Evolutionary conservation across 352 stramenopile species (phyloP).

Genomic region (Elongisporangium anandrum): DNA sequence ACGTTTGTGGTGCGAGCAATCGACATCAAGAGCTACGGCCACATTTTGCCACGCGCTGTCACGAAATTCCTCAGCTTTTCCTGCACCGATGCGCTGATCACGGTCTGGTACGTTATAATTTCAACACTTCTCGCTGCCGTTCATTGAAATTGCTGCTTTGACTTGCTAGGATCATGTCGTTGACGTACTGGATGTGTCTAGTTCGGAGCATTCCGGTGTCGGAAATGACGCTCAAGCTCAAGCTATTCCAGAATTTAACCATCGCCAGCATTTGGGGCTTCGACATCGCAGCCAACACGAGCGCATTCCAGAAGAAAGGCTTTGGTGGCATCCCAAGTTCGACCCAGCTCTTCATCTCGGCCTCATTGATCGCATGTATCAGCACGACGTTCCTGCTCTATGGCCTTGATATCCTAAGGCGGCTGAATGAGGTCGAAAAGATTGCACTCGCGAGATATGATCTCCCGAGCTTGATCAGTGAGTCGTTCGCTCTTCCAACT

Average conservation of each 20-base stretch:
- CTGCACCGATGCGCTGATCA: slow-evolving; percentile 58
- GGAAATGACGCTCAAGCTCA: slow-evolving; percentile 18
- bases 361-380: slow-evolving; percentile 14
- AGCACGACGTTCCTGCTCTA: slow-evolving; percentile 19
- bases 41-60: slow-evolving; percentile 36
- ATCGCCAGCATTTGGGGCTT: slow-evolving; percentile 30
- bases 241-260: slow-evolving; percentile 18
- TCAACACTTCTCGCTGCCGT: neutral
- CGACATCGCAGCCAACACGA: slow-evolving; percentile 24
- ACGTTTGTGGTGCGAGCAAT: slow-evolving; percentile 53
- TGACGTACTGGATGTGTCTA: slow-evolving; percentile 53
- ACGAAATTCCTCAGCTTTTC: slow-evolving; percentile 43
- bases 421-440: slow-evolving; percentile 19
- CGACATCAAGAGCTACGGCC: slow-evolving; percentile 45
- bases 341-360: slow-evolving; percentile 23
- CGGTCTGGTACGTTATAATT: slow-evolving; percentile 36
- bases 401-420: slow-evolving; percentile 20
- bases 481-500: neutral
- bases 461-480: neutral
- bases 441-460: neutral
- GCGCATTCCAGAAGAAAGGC: slow-evolving; percentile 28
- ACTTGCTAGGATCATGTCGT: slow-evolving; percentile 17
- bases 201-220: slow-evolving; percentile 33
- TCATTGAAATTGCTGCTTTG: too few species aligned
- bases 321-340: slow-evolving; percentile 16